A percentile compares a stretch with the other conserved stretches of the same genome.
Evolutionary conservation across 495 filamentous ascomycete genomes (phyloP).

Genomic region (Penicillium goetzii): DNA sequence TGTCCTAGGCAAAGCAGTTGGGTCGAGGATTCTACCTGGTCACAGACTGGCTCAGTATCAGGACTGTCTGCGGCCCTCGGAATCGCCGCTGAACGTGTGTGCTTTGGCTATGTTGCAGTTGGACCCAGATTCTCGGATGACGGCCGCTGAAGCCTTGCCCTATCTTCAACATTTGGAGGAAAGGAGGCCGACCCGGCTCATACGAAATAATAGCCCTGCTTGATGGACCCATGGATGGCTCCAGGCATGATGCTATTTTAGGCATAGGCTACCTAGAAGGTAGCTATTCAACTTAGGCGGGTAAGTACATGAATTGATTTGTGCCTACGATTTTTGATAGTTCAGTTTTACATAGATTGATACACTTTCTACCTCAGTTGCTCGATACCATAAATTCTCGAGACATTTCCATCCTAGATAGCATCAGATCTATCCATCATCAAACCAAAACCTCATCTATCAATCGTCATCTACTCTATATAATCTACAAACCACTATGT

Average conservation of each 20-base stretch:
- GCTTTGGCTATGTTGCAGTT: slow-evolving; percentile 2
- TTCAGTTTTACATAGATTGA: no score
- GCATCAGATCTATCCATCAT: no score
- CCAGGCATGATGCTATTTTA: not conserved
- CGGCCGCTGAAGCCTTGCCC: not conserved
- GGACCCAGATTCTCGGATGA: not conserved
- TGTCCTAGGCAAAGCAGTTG: not conserved
- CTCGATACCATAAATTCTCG: no score
- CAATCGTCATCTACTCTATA: not conserved
- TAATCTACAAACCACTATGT: not conserved
- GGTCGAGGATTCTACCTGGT: not conserved
- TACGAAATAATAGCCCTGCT: not conserved
- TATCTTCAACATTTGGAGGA: not conserved
- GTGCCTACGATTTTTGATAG: no score
- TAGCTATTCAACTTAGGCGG: not conserved
- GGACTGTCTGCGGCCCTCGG: not conserved
- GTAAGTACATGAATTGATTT: no score
- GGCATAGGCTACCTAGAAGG: not conserved
- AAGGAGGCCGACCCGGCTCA: not conserved
- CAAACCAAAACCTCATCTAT: not conserved
- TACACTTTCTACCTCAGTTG: no score
- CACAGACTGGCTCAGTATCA: not conserved
- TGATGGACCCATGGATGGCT: not conserved
- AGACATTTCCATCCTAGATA: no score
- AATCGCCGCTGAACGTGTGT: not conserved